Conservation (phyloP, 441 rosid species). For the Raphanus hybrid region DNA sequence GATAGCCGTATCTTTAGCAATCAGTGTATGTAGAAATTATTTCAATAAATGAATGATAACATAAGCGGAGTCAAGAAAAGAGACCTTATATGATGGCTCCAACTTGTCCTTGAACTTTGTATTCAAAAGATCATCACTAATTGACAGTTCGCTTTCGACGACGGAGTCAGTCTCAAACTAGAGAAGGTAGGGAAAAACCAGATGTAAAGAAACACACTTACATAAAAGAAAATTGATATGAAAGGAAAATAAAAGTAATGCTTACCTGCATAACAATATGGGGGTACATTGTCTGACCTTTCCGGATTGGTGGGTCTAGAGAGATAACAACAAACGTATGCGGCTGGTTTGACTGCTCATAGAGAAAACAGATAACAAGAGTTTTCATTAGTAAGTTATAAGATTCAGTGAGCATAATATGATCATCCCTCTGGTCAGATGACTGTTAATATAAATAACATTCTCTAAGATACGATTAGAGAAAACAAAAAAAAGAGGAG, state of each 20-base stretch:
- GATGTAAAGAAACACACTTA: neutral
- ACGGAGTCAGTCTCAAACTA: constrained; percentile 89
- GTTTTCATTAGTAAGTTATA: no score
- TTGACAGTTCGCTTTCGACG: constrained; percentile 59
- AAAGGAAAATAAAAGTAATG: constrained; percentile 4
- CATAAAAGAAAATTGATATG: neutral
- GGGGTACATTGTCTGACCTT: constrained; percentile 95
- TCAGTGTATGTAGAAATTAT: neutral
- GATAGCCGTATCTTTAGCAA: constrained; percentile 17
- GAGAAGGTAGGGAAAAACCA: constrained; percentile 16
- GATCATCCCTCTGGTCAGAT: no score
- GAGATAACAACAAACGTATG: constrained; percentile 91
- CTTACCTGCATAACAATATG: constrained; percentile 96
- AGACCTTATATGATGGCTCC: constrained; percentile 82
- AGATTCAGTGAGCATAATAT: no score
- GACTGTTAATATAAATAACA: no score
- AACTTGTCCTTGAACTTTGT: constrained; percentile 92
- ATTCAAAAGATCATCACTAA: constrained; percentile 77
- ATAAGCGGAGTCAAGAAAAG: neutral
- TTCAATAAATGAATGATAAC: neutral
- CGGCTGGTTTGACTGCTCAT: constrained; percentile 85
- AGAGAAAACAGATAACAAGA: constrained; percentile 27
- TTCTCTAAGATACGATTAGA: no score
- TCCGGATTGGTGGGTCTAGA: constrained; percentile 95
- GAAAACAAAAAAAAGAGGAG: neutral